Conservation (phyloP, 306 rosid species). For the Benincasa hispida region DNA sequence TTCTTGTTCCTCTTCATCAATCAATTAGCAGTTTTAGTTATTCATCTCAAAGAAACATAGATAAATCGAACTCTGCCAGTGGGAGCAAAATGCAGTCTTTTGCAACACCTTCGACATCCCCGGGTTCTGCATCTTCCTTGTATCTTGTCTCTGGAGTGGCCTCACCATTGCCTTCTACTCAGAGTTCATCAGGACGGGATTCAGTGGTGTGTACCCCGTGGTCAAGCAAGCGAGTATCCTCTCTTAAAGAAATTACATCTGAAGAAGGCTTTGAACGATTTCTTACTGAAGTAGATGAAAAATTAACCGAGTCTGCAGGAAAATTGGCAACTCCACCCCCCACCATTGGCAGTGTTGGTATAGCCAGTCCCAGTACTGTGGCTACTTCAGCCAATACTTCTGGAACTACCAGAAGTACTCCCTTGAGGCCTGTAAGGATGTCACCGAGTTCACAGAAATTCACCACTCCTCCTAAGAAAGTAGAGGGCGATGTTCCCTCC, state of each 20-base stretch:
- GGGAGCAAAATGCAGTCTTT: slow-evolving; percentile 31
- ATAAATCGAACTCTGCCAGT: slow-evolving; percentile 42
- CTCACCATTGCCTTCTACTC: slow-evolving; percentile 37
- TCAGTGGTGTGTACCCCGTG: slow-evolving; percentile 51
- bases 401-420: slow-evolving; percentile 68
- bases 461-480: slow-evolving; percentile 81
- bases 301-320: slow-evolving; percentile 58
- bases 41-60: slow-evolving; percentile 26
- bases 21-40: slow-evolving; percentile 37
- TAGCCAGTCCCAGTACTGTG: slow-evolving; percentile 52
- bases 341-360: slow-evolving; percentile 54
- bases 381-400: slow-evolving; percentile 60
- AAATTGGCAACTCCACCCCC: slow-evolving; percentile 92
- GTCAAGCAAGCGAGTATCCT: slow-evolving; percentile 55
- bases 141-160: slow-evolving; percentile 57
- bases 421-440: slow-evolving; percentile 95
- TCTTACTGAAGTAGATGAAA: slow-evolving; percentile 70
- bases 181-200: slow-evolving; percentile 42
- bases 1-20: slow-evolving; percentile 91
- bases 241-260: slow-evolving; percentile 58
- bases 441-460: slow-evolving; percentile 92
- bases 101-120: slow-evolving; percentile 50
- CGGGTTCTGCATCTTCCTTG: slow-evolving; percentile 36
- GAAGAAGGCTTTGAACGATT: slow-evolving; percentile 79
- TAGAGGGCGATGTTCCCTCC: slow-evolving; percentile 75